Conservation (phyloP, 2,329 filamentous ascomycete species). For the Leptographium galeiforme region DNA sequence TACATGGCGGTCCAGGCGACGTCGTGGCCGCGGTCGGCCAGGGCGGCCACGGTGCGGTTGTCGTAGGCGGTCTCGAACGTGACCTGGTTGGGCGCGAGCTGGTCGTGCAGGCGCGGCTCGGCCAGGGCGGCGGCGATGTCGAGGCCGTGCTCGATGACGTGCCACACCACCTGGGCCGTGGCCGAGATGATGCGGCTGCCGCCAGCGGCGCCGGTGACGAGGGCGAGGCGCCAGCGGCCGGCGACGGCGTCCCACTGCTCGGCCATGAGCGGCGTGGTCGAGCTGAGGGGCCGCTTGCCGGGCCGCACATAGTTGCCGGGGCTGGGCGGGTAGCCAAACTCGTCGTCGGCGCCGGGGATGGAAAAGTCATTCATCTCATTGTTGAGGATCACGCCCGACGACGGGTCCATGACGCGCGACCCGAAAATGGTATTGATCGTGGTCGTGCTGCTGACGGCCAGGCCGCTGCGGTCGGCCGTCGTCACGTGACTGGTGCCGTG, state of each 20-base stretch:
- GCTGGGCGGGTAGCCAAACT: slow-evolving; percentile 73
- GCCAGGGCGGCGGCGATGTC: slow-evolving; percentile 50
- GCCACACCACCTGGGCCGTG: slow-evolving; percentile 63
- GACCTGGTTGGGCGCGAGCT: slow-evolving; percentile 57
- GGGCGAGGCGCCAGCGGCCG: slow-evolving; percentile 35
- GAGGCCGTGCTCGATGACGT: slow-evolving; percentile 56
- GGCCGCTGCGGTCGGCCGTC: slow-evolving; percentile 55
- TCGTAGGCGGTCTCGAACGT: slow-evolving; percentile 62
- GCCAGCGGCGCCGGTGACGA: slow-evolving; percentile 65
- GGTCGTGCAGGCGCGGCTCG: slow-evolving; percentile 65
- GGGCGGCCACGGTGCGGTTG: slow-evolving; percentile 51
- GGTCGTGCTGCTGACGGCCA: slow-evolving; percentile 71
- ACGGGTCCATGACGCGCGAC: slow-evolving; percentile 61
- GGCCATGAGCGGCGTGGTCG: slow-evolving; percentile 69
- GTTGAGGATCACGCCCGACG: slow-evolving; percentile 71
- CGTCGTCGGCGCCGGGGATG: slow-evolving; percentile 63
- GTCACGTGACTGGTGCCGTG: slow-evolving; percentile 65
- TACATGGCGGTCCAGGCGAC: slow-evolving; percentile 56
- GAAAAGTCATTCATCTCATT: slow-evolving; percentile 71
- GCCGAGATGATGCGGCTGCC: slow-evolving; percentile 76
- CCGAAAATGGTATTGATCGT: slow-evolving; percentile 85
- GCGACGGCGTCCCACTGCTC: slow-evolving; percentile 49
- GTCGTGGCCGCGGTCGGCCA: slow-evolving; percentile 58
- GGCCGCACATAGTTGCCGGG: slow-evolving; percentile 71
- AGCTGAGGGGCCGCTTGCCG: slow-evolving; percentile 70